phyloP scores from a whole-genome alignment of 148 eudicot species.

The Rheum nobile region DNA sequence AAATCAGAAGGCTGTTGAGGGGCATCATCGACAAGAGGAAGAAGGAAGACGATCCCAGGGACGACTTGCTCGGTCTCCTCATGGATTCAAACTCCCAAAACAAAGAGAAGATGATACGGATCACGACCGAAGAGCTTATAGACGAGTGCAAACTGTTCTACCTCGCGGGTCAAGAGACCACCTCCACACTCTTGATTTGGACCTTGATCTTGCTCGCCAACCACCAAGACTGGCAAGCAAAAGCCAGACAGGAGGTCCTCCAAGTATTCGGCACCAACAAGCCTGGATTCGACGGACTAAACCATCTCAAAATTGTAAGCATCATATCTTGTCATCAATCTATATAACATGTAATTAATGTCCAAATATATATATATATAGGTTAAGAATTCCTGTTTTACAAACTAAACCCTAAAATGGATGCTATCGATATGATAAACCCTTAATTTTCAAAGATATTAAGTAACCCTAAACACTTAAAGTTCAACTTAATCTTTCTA shows the following conservation, averaged over 20 bases:
- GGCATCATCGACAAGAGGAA: slow-evolving; percentile 18
- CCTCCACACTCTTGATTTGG: slow-evolving; percentile 15
- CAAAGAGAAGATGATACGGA: slow-evolving; percentile 5
- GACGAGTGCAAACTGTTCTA: slow-evolving; percentile 19
- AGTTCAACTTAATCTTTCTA: too few species aligned
- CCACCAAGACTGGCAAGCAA: slow-evolving; percentile 18
- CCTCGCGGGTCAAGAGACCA: slow-evolving; percentile 19
- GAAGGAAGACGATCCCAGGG: slow-evolving; percentile 10
- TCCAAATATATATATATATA: too few species aligned
- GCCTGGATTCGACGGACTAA: slow-evolving; percentile 26
- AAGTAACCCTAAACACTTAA: too few species aligned
- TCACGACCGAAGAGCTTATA: slow-evolving; percentile 12
- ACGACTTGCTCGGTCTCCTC: slow-evolving; percentile 26
- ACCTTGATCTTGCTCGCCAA: slow-evolving; percentile 16
- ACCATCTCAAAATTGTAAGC: slow-evolving; percentile 24
- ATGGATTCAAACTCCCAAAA: slow-evolving; percentile 14
- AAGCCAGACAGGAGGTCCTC: slow-evolving; percentile 23
- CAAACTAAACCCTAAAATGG: too few species aligned
- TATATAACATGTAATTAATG: neutral
- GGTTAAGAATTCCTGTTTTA: too few species aligned
- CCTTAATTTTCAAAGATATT: too few species aligned
- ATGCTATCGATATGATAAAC: too few species aligned
- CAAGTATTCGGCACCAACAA: slow-evolving; percentile 20
- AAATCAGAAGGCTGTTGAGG: slow-evolving; percentile 3
- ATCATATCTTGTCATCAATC: neutral